These are phyloP conservation scores for Podila epigama DNA, from an alignment of 192 early-diverging fungal genomes.

Conservation along the genomic window DNA sequence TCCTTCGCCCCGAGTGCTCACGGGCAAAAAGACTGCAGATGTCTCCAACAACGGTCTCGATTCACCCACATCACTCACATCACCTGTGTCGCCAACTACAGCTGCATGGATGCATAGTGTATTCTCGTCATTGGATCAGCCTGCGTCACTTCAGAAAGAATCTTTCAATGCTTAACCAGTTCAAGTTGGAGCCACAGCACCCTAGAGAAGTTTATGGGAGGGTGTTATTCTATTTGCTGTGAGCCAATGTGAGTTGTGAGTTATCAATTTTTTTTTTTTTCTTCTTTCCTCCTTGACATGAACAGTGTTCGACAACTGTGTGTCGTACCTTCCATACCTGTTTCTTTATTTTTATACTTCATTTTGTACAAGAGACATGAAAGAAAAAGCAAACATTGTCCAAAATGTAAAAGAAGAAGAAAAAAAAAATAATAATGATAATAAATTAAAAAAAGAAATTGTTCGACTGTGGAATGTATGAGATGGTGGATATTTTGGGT, in stretches of 20 bases:
- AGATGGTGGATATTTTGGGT: neutral
- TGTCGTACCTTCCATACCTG: no score
- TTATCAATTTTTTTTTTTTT: no score
- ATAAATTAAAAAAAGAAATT: neutral
- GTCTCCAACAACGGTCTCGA: neutral
- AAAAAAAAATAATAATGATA: neutral
- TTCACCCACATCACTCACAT: neutral
- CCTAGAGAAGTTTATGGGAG: no score
- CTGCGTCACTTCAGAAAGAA: neutral
- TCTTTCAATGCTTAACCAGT: neutral
- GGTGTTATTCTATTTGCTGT: no score
- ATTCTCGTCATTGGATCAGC: slow-evolving; percentile 17
- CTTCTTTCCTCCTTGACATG: no score
- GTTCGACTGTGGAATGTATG: neutral
- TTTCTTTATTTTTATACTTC: no score
- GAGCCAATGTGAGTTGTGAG: no score
- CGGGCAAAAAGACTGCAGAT: slow-evolving; percentile 8
- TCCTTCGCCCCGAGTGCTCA: slow-evolving; percentile 20
- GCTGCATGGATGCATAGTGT: slow-evolving; percentile 9
- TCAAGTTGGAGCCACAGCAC: neutral
- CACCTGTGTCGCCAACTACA: slow-evolving; percentile 11
- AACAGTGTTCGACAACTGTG: no score
- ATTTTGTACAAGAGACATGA: no score
- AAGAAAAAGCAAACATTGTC: no score
- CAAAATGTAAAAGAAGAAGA: neutral